Base-by-base conservation (phyloP, 805 yeast genomes). In the Wickerhamiella sorbophila region DNA sequence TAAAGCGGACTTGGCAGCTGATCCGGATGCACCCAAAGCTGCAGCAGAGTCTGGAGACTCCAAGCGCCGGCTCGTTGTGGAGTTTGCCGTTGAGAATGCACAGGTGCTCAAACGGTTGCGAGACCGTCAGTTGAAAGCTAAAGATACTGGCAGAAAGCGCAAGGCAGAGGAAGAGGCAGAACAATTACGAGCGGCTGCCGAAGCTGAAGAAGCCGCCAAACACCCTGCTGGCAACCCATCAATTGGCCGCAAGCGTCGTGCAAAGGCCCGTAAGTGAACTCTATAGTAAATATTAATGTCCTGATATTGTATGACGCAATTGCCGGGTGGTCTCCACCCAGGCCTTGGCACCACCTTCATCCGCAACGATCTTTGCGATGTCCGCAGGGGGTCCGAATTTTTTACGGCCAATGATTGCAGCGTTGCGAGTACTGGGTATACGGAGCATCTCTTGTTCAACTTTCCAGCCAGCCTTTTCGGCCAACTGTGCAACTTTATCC, bases 81-180 rank as follows among this genome's bases (percentile, higher is more conserved):
- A 91, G 59, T 91, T 91, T 66, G 96, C 98, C 4, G 71, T 91
- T 53, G 98, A 91, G 59, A 86, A 91, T 59, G 93, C 96, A 24
- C 81, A 82, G 56, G 95, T 91, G 44, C 79, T 91, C 33, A 83
- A 82, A 64, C 79, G 96, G 63, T 79, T 96, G 67, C 72, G 74
- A 47, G 95, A 86, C 24, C 46, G 50, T 16, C 57, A 51, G 26
- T 36, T 21, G 18, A 48, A 55, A 15, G 52, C 48, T 21, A 43
- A 44, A 36, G 52, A 50, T 34, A 38, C 31, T 12, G 41, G 49
- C 27, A 45, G 48, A 34, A 49, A 52, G 38, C 55, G 52, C 38
- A 51, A 52, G 33, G 52, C 53, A 14, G 55, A 44, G 4, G 55
- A 49, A n/a, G 50, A 44, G 8, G 52, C 46, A 24, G 47, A 35